A percentile compares a stretch with the other conserved stretches of the same genome.
phyloP scores from a whole-genome alignment of 768 basidiomycete species.

The Podaxis mareebaensis region DNA sequence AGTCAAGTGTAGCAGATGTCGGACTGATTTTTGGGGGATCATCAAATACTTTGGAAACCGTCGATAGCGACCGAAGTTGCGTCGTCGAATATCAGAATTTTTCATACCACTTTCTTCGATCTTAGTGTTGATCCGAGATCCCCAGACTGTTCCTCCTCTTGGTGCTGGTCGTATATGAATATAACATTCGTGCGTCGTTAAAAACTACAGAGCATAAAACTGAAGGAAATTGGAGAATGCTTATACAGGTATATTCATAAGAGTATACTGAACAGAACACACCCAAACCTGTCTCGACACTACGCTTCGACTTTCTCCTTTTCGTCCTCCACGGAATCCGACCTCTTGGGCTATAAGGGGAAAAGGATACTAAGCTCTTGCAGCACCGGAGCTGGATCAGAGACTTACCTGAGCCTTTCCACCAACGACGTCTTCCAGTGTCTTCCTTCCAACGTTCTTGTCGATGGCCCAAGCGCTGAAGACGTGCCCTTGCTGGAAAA shows the following conservation, averaged over 20 bases:
- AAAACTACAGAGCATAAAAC: neutral
- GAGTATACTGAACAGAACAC: neutral
- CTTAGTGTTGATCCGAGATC: neutral
- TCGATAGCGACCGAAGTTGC: no score
- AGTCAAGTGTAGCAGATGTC: neutral
- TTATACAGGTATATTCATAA: neutral
- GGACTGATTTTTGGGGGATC: neutral
- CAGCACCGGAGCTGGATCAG: no score
- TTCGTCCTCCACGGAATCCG: slow-evolving; percentile 13
- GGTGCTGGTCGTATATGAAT: no score
- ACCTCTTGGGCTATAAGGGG: slow-evolving; percentile 10
- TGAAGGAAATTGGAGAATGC: neutral
- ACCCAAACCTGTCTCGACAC: neutral
- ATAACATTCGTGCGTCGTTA: neutral
- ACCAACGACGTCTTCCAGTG: slow-evolving; percentile 49
- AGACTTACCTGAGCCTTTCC: slow-evolving; percentile 4
- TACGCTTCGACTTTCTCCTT: neutral
- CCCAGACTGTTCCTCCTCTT: no score
- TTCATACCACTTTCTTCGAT: neutral
- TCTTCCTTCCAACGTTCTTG: slow-evolving; percentile 62
- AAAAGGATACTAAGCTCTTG: neutral
- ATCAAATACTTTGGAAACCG: neutral
- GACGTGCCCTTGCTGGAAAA: slow-evolving; percentile 67
- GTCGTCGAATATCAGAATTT: neutral
- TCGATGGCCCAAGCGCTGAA: slow-evolving; percentile 74